Percentiles rank a stretch among this genome's conserved stretches.
Evolutionary conservation across 1,284 basidiomycete genomes (phyloP).

Genomic region (Tilletia setariae): DNA sequence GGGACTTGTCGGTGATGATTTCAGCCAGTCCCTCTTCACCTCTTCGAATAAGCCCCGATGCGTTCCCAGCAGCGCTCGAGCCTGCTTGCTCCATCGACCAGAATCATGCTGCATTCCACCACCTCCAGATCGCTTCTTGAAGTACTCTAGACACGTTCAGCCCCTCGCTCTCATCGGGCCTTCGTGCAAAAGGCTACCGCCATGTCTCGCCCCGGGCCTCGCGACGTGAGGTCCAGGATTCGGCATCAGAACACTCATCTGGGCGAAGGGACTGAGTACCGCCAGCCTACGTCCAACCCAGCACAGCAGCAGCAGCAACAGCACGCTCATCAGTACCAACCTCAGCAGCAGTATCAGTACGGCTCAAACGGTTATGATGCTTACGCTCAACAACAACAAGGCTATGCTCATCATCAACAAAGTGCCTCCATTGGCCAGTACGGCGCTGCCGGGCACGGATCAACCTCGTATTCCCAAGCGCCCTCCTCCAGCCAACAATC

Average conservation of each 20-base stretch:
- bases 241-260: slow-evolving; percentile 48
- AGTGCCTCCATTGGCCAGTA: not conserved
- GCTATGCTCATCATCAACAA: not conserved
- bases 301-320: slow-evolving; percentile 15
- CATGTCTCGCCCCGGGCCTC: slow-evolving; percentile 14
- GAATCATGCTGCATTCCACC: no score
- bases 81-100: no score
- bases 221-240: slow-evolving; percentile 47
- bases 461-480: not conserved
- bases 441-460: slow-evolving; percentile 1
- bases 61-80: no score
- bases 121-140: no score
- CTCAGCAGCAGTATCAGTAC: slow-evolving; percentile 6
- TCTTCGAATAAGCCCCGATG: no score
- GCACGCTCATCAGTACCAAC: not conserved
- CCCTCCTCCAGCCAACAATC: no score
- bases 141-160: no score
- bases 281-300: slow-evolving; percentile 25
- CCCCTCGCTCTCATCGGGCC: no score
- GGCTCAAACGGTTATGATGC: slow-evolving; percentile 1
- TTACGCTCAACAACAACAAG: slow-evolving; percentile 5
- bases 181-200: not conserved
- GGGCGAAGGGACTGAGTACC: slow-evolving; percentile 40
- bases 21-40: no score
- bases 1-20: no score